A percentile compares a stretch with the other conserved stretches of the same genome.
Evolutionary conservation across 768 basidiomycete species (phyloP).

Genomic region (Tricholoma saponaceum): DNA sequence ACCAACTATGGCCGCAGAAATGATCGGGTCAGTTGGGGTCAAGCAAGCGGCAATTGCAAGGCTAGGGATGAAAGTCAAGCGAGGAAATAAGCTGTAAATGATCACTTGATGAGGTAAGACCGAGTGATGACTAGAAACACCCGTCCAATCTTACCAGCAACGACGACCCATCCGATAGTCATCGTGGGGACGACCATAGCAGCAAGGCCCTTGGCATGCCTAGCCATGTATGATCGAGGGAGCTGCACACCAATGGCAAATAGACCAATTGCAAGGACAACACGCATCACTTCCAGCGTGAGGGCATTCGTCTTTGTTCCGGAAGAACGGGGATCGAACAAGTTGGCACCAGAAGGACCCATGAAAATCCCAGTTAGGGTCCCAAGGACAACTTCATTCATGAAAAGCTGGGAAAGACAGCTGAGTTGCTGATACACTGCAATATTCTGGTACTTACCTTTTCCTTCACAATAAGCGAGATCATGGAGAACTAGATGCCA

Average conservation of each 20-base stretch:
- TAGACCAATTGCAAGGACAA: constrained; percentile 83
- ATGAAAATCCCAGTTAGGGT: constrained; percentile 64
- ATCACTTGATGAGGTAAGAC: constrained; percentile 38
- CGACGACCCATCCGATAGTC: constrained; percentile 80
- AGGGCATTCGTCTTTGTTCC: constrained; percentile 36
- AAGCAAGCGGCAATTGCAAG: constrained; percentile 87
- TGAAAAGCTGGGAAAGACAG: constrained; percentile 51
- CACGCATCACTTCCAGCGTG: constrained; percentile 45
- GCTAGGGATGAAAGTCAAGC: constrained; percentile 65
- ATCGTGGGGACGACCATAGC: constrained; percentile 79
- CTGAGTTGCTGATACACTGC: neutral
- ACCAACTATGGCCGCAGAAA: constrained; percentile 82
- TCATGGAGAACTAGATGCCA: constrained; percentile 69
- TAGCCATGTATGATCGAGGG: constrained; percentile 77
- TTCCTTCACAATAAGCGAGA: constrained; percentile 82
- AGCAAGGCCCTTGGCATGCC: constrained; percentile 69
- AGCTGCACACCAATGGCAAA: constrained; percentile 97
- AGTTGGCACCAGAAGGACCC: constrained; percentile 67
- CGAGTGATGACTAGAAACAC: neutral
- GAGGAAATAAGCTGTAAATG: constrained; percentile 72
- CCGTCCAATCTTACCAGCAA: constrained; percentile 44
- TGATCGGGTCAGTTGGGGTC: constrained; percentile 93
- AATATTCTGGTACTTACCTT: constrained; percentile 37
- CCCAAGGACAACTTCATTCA: constrained; percentile 93
- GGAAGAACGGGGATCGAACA: constrained; percentile 81